Evolutionary conservation across 768 basidiomycete species (phyloP).

Genomic region (Ephemerocybe angulata): DNA sequence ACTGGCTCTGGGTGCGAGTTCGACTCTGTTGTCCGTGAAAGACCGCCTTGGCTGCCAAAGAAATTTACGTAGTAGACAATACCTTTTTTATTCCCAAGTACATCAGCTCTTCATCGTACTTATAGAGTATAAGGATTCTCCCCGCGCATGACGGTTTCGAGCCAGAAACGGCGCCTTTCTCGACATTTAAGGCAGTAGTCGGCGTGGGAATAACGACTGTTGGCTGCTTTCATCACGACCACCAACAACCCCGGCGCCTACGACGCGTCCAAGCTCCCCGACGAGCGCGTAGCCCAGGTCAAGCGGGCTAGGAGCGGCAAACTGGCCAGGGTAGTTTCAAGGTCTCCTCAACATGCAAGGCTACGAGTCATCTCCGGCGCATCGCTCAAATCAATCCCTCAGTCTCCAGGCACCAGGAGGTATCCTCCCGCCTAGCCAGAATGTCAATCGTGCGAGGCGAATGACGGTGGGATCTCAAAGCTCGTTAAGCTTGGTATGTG

Average conservation of each 20-base stretch:
- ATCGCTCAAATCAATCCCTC: constrained; percentile 5
- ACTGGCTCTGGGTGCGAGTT: too few species aligned
- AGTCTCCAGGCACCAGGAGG: constrained; percentile 16
- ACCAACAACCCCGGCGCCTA: not conserved
- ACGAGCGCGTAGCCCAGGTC: not conserved
- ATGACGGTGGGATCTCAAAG: not conserved
- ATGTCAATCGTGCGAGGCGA: constrained; percentile 6
- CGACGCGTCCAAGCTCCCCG: not conserved
- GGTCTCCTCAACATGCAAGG: not conserved
- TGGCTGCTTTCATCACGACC: not conserved
- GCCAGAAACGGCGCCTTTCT: too few species aligned
- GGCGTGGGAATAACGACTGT: not conserved
- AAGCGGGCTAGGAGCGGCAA: not conserved
- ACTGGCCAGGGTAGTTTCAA: not conserved
- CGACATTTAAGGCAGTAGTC: too few species aligned
- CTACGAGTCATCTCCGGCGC: not conserved
- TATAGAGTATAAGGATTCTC: too few species aligned
- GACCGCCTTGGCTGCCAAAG: too few species aligned
- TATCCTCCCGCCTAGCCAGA: constrained; percentile 4
- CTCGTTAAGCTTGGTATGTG: not conserved
- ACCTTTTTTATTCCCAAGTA: too few species aligned
- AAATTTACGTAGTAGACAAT: too few species aligned
- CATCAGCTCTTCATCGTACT: too few species aligned
- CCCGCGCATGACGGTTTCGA: too few species aligned
- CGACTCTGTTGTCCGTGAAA: too few species aligned